Evolutionary conservation across 2,329 filamentous ascomycete genomes (phyloP).

Genomic region (Sarocladiaceae sp.): DNA sequence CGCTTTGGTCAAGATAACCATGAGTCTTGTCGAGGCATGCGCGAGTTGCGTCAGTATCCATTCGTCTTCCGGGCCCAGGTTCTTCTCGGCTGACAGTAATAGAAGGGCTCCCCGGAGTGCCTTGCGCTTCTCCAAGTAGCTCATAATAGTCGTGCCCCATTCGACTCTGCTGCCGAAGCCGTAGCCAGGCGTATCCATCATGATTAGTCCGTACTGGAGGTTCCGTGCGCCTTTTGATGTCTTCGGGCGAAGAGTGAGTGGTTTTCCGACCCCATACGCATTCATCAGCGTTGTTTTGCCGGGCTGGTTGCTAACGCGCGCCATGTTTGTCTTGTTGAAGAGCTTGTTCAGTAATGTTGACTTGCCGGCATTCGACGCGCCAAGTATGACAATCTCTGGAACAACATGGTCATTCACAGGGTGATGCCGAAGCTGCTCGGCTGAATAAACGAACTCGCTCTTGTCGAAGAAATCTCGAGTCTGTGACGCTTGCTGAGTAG

Average conservation of each 20-base stretch:
- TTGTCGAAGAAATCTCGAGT: conserved; percentile 23
- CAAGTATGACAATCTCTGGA: conserved; percentile 68
- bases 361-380: conserved; percentile 85
- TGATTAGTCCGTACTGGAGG: conserved; percentile 37
- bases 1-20: conserved; percentile 50
- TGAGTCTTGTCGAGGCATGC: conserved; percentile 35
- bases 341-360: conserved; percentile 83
- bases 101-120: conserved; percentile 46
- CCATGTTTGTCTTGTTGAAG: conserved; percentile 42
- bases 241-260: conserved; percentile 16
- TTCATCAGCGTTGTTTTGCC: conserved; percentile 51
- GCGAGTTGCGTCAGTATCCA: conserved; percentile 42
- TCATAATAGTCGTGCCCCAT: conserved; percentile 47
- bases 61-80: conserved; percentile 40
- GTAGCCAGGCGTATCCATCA: conserved; percentile 48
- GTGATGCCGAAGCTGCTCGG: conserved; percentile 40
- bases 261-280: conserved; percentile 47
- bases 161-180: conserved; percentile 37
- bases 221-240: conserved; percentile 24
- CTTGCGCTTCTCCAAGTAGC: conserved; percentile 41
- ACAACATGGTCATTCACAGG: conserved; percentile 40
- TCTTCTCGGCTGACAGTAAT: conserved; percentile 47
- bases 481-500: neutral
- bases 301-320: conserved; percentile 42
- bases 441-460: conserved; percentile 42